phyloP scores from a whole-genome alignment of 108 stramenopile genomes.

The Nannochloropsis granulata region DNA sequence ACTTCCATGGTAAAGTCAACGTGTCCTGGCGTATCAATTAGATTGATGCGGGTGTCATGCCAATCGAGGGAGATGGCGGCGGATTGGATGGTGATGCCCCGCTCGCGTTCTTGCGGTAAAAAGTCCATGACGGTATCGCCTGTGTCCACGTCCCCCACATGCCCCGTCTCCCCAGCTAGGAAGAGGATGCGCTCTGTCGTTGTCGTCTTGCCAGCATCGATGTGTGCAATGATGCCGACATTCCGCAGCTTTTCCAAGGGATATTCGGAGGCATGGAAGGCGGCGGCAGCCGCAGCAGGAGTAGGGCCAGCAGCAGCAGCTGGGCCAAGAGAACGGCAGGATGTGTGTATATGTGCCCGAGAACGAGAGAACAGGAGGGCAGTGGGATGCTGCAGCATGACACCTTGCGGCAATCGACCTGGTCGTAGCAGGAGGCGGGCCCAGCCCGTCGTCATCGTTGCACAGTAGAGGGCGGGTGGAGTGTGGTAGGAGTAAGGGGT shows the following conservation, averaged over 20 bases:
- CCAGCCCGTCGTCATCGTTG: too few species aligned
- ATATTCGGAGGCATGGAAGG: not conserved
- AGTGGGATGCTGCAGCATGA: too few species aligned
- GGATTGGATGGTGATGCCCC: slow-evolving; percentile 96
- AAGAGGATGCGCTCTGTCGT: slow-evolving; percentile 95
- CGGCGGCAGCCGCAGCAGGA: not conserved
- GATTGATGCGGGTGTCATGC: slow-evolving; percentile 84
- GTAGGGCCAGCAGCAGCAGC: too few species aligned
- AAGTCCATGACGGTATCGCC: slow-evolving; percentile 96
- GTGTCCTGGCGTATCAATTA: slow-evolving; percentile 98
- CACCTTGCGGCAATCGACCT: too few species aligned
- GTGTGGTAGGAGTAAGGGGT: too few species aligned
- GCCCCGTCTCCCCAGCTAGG: slow-evolving; percentile 58
- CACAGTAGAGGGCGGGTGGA: too few species aligned
- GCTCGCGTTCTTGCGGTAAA: slow-evolving; percentile 87
- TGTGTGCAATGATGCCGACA: slow-evolving; percentile 91
- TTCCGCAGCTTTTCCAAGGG: slow-evolving; percentile 10
- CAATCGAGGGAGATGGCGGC: slow-evolving; percentile 87
- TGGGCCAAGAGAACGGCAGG: too few species aligned
- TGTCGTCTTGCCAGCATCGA: slow-evolving; percentile 99
- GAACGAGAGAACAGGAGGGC: too few species aligned
- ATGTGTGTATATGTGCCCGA: too few species aligned
- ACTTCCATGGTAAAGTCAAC: slow-evolving; percentile 58
- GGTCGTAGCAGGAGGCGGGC: too few species aligned
- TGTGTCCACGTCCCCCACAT: slow-evolving; percentile 68